Conservation (phyloP, 2,329 filamentous ascomycete species). For the Leptographium radiaticola region DNA sequence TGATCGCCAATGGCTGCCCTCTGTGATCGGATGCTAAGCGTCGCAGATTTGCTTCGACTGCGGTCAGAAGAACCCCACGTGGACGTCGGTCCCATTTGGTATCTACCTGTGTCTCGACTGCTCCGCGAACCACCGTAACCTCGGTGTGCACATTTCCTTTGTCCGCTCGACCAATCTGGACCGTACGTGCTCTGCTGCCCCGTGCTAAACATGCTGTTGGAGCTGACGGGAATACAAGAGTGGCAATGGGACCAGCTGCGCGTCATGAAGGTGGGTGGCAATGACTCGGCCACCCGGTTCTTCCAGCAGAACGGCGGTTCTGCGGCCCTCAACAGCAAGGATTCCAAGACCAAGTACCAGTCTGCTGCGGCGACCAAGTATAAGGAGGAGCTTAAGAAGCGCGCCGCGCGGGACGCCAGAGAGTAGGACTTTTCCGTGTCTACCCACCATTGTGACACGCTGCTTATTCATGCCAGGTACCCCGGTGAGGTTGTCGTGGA, state of each 20-base stretch:
- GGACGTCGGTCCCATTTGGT: constrained; percentile 89
- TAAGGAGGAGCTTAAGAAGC: constrained; percentile 87
- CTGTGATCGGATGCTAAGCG: neutral
- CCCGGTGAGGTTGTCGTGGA: constrained; percentile 81
- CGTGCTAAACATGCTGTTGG: no score
- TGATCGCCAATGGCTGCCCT: neutral
- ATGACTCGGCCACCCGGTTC: constrained; percentile 95
- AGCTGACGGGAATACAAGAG: constrained; percentile 33
- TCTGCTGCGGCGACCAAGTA: constrained; percentile 91
- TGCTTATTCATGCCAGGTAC: constrained; percentile 39
- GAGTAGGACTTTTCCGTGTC: constrained; percentile 45
- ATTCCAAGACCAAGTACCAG: constrained; percentile 92
- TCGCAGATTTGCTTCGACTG: constrained; percentile 93
- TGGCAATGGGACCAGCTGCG: constrained; percentile 99
- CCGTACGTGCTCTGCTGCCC: constrained; percentile 48
- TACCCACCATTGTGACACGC: neutral
- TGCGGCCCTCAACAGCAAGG: constrained; percentile 89
- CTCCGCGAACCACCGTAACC: constrained; percentile 90
- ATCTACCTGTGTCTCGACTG: constrained; percentile 98
- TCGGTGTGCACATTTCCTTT: constrained; percentile 98
- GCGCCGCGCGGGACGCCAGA: constrained; percentile 69
- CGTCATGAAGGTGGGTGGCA: constrained; percentile 95
- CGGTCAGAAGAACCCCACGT: constrained; percentile 92
- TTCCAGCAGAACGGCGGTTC: constrained; percentile 95
- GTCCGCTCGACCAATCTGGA: constrained; percentile 97